Evolutionary conservation across 2,329 filamentous ascomycete species (phyloP), one percentile per base, ranked within the genome.

Genomic region (Cytospora paraplurivora): DNA sequence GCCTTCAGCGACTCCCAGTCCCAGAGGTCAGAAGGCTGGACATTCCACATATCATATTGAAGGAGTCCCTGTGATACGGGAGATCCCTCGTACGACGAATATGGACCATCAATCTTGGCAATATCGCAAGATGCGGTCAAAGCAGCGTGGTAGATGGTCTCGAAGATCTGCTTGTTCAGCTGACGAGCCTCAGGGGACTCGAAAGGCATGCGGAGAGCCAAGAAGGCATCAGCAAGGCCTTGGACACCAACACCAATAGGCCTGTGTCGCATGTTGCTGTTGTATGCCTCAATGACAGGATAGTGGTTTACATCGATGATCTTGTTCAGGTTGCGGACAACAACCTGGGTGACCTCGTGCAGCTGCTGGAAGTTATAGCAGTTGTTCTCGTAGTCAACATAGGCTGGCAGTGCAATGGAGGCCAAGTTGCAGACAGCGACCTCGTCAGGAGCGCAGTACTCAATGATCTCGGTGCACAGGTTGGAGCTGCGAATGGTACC

Each of bases 221-320:
- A 86, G 89, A 99, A 99, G 62, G 93, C 93, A 82, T 99, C 95
- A 34, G 95, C 95, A 74, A 99, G 89, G 84, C 95, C 95, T 77
- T 97, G 94, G 54, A 99, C 95, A 85, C 95, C 95, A 63, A 99
- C 88, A 75, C 93, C 95, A 73, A 99, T 93, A 62, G 95, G 95
- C 63, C 95, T 86, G 81, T 99, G 95, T 70, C 95, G 91, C 86
- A 97, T 91, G 83, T 99, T 99, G 85, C 93, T 97, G 81, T 93
- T 95, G 75, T 86, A 86, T 49, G 95, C 95, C 81, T 99, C 95
- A 59, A 84, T 85, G 12, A 99, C 94, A n/a, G 95, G 95, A 79
- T 99, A 99, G 82, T 96, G 90, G 83, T 99, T 99, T 80, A 96
- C 86, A 69, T 99, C 94, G 69, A 99, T 97, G 78, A 97, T 97